Percentiles rank a stretch among this genome's conserved stretches.
phyloP scores from a whole-genome alignment of 2,329 filamentous ascomycete species.

The Aaosphaeria arxii region DNA sequence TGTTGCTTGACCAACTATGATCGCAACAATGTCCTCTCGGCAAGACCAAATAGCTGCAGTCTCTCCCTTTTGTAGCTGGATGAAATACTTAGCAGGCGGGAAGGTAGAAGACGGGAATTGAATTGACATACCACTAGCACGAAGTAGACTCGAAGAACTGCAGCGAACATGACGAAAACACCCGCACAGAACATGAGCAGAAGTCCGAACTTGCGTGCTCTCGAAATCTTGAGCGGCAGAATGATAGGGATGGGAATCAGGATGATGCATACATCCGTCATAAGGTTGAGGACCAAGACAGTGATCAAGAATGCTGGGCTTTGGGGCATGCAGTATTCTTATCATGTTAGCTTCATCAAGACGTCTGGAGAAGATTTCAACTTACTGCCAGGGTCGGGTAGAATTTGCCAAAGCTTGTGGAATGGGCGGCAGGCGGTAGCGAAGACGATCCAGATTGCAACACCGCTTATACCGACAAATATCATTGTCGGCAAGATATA shows the following conservation, averaged over 20 bases:
- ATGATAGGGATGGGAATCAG: constrained; percentile 36
- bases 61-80: constrained; percentile 9
- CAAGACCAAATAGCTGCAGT: constrained; percentile 38
- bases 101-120: not conserved
- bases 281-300: constrained; percentile 32
- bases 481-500: constrained; percentile 36
- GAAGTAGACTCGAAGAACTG: constrained; percentile 19
- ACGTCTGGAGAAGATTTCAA: not conserved
- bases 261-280: constrained; percentile 36
- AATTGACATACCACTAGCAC: constrained; percentile 24
- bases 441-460: constrained; percentile 19
- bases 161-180: constrained; percentile 34
- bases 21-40: constrained; percentile 39
- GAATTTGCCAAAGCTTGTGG: constrained; percentile 33
- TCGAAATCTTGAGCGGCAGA: constrained; percentile 22
- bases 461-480: constrained; percentile 20
- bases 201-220: constrained; percentile 27
- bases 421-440: constrained; percentile 33
- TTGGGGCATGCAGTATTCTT: constrained; percentile 30
- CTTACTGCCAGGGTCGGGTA: constrained; percentile 39
- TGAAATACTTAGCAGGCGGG: not conserved
- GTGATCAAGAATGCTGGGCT: constrained; percentile 30
- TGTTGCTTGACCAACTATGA: constrained; percentile 38
- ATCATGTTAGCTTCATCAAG: not conserved
- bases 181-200: constrained; percentile 32